Evolutionary conservation across 176 grass and related monocot genomes (phyloP), one percentile per base, ranked within the genome.

Genomic region (Raddia guianensis): DNA sequence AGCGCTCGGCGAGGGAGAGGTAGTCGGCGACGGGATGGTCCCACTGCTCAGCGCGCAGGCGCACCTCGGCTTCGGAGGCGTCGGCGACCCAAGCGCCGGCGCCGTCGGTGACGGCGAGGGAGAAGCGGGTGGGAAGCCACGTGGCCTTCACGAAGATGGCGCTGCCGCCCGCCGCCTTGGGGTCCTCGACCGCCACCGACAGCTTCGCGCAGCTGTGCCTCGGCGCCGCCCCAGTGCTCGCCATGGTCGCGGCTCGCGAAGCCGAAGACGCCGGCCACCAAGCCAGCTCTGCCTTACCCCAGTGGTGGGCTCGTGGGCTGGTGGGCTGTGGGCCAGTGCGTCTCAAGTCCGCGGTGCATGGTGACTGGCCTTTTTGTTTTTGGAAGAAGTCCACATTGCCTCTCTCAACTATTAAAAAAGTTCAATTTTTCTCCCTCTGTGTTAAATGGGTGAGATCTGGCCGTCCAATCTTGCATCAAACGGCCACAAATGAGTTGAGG

Each of bases 1-100:
- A 94, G 18, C 81, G 87, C 85, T 98, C 95, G 53, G 84, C 82
- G 7, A 92, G 95, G 0, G 73, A 40, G 58, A 98, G 77, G 56
- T 98, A 98, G 54, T 98, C 95, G 42, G 63, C 0, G 35, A 90
- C 83, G n/a, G 92, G 75, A 65, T 92, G 92, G 83, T 98, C 95
- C 95, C 95, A 98, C 74, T 92, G 95, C 83, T 98, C 95, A 5
- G 92, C 90, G 7, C 95, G 90, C 78, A 94, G 88, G 68, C 78
- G 89, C 86, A 98, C 92, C 87, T 94, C 92, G 51, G 83, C 83
- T 61, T 97, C 95, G 56, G 92, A 90, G 54, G 91, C 91, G 12
- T 92, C 80, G 81, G 92, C 93, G 80, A 85, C 68, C 95, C 92
- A 98, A 14, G 92, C 85, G 65, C 87, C 81, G 73, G 84, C 69